Evolutionary conservation across 192 early-diverging fungal species (phyloP).

Genomic region (Coemansia javaensis): DNA sequence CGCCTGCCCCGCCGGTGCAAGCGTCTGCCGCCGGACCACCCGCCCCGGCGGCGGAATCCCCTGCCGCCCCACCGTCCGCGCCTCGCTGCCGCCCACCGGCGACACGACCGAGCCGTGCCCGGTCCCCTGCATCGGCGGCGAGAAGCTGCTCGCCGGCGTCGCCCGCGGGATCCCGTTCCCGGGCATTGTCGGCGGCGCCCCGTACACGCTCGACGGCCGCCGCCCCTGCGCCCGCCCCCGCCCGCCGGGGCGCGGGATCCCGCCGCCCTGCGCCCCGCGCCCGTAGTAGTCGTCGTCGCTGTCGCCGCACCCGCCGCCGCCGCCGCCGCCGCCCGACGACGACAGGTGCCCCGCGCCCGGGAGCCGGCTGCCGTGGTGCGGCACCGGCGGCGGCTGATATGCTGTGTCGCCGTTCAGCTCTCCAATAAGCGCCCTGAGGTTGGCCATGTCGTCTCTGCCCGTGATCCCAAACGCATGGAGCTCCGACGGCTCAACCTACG

Average conservation of each 20-base stretch:
- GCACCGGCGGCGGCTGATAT: not conserved
- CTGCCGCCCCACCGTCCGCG: slow-evolving; percentile 14
- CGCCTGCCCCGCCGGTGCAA: slow-evolving; percentile 16
- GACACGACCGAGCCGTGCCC: slow-evolving; percentile 5
- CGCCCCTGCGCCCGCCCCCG: slow-evolving; percentile 2
- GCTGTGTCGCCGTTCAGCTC: slow-evolving; percentile 9
- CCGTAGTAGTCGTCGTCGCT: slow-evolving; percentile 26
- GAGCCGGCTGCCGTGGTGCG: not conserved
- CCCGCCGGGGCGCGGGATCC: slow-evolving; percentile 18
- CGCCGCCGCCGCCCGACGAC: slow-evolving; percentile 2
- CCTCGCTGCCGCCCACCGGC: not conserved
- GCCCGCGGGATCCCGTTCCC: slow-evolving; percentile 26
- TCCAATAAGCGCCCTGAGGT: slow-evolving; percentile 20
- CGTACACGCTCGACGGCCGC: slow-evolving; percentile 33
- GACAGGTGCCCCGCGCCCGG: slow-evolving; percentile 3
- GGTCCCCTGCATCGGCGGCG: slow-evolving; percentile 25
- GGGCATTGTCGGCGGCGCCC: slow-evolving; percentile 14
- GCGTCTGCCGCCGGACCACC: slow-evolving; percentile 22
- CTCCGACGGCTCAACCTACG: slow-evolving; percentile 29
- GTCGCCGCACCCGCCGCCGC: slow-evolving; percentile 14
- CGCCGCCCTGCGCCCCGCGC: slow-evolving; percentile 6
- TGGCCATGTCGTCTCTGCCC: slow-evolving; percentile 20
- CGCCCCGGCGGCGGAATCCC: slow-evolving; percentile 23
- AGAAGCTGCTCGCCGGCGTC: slow-evolving; percentile 9
- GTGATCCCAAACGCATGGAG: slow-evolving; percentile 29